Percentiles rank a stretch among this genome's conserved stretches.
These are phyloP conservation scores for Simmondsia chinensis DNA, from an alignment of 148 eudicot species.

Conservation along the genomic window DNA sequence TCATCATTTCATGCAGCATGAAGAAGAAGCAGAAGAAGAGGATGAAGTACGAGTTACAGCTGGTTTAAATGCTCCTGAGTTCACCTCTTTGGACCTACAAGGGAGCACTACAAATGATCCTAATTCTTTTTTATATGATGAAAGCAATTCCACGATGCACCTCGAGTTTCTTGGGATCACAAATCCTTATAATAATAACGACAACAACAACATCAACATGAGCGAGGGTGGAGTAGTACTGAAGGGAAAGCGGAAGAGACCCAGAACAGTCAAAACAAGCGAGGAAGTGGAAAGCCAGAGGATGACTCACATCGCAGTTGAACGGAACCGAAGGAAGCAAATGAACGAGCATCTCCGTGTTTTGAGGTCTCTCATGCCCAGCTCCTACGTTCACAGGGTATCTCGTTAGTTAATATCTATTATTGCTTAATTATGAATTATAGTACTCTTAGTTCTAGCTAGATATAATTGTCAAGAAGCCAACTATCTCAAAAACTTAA, in stretches of 20 bases:
- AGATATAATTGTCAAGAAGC: too few species aligned
- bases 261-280: conserved; percentile 63
- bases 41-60: too few species aligned
- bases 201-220: background rate
- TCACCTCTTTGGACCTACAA: too few species aligned
- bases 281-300: conserved; percentile 96
- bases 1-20: conserved; percentile 5
- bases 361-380: conserved; percentile 93
- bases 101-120: too few species aligned
- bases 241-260: conserved; percentile 56
- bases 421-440: background rate
- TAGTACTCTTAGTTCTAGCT: background rate
- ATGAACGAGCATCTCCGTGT: conserved; percentile 98
- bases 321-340: conserved; percentile 90
- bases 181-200: too few species aligned
- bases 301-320: conserved; percentile 94
- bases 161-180: too few species aligned
- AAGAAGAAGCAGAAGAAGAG: too few species aligned
- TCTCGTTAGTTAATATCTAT: background rate
- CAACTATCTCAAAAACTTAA: too few species aligned
- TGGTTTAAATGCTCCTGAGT: too few species aligned
- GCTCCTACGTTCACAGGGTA: conserved; percentile 98
- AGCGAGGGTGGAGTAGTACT: conserved; percentile 5
- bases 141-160: too few species aligned
- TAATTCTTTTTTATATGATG: too few species aligned